These are phyloP conservation scores for Apostasia ramifera DNA, from an alignment of 106 monocot species.

Conservation along the genomic window DNA sequence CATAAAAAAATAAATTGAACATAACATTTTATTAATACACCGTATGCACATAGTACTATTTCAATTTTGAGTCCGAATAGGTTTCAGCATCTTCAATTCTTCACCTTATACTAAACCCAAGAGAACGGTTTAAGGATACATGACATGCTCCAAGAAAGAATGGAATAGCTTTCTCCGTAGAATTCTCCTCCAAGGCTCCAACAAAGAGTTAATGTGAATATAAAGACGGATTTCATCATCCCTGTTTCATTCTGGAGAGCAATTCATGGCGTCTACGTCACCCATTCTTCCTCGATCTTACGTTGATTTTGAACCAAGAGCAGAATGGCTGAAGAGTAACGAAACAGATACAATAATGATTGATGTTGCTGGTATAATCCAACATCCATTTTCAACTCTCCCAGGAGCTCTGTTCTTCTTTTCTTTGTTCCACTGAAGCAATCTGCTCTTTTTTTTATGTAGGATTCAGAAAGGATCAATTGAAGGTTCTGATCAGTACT, in stretches of 20 bases:
- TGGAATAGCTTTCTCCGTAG: neutral
- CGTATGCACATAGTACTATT: neutral
- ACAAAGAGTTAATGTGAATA: neutral
- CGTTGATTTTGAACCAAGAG: constrained; percentile 9
- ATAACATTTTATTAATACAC: neutral
- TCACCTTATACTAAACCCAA: neutral
- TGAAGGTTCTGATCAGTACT: constrained; percentile 27
- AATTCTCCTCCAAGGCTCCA: neutral
- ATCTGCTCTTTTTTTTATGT: neutral
- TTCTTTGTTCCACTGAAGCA: neutral
- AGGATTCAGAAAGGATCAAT: constrained; percentile 43
- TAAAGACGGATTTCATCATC: neutral
- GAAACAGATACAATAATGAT: constrained; percentile 8
- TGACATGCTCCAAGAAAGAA: neutral
- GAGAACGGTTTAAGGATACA: neutral
- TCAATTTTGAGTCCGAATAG: too few species aligned
- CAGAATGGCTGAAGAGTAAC: constrained; percentile 6
- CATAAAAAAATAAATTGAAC: neutral
- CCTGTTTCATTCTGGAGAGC: neutral
- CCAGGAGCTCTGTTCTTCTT: neutral
- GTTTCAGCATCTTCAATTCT: too few species aligned
- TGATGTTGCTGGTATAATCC: constrained; percentile 10
- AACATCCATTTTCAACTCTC: neutral
- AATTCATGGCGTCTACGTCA: neutral
- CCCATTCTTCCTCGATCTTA: constrained; percentile 4